A percentile compares a stretch with the other conserved stretches of the same genome.
phyloP scores from a whole-genome alignment of 768 basidiomycete species.

The Hygrophoropsis aurantiaca region DNA sequence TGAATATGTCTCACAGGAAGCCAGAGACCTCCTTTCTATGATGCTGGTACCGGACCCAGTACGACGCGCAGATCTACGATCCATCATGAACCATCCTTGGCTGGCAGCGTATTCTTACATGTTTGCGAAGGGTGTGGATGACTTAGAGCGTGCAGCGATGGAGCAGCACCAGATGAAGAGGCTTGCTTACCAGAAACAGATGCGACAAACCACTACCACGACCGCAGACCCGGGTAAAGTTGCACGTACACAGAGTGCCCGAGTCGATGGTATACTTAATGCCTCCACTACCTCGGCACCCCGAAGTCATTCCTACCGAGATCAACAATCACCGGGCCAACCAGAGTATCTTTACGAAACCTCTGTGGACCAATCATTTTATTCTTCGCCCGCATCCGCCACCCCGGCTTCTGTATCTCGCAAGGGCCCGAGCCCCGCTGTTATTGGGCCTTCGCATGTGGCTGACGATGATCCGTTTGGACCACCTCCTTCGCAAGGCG shows the following conservation, averaged over 20 bases:
- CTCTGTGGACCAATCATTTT: constrained; percentile 55
- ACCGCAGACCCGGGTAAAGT: constrained; percentile 30
- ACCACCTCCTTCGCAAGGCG: constrained; percentile 33
- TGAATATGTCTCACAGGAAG: constrained; percentile 86
- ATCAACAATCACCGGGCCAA: constrained; percentile 44
- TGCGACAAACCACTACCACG: constrained; percentile 53
- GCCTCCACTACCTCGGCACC: constrained; percentile 33
- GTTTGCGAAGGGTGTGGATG: constrained; percentile 72
- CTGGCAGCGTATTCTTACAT: constrained; percentile 46
- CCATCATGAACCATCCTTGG: constrained; percentile 91
- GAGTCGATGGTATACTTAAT: constrained; percentile 45
- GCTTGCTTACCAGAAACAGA: constrained; percentile 77
- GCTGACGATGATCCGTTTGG: constrained; percentile 78
- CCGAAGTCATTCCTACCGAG: constrained; percentile 47
- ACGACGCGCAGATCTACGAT: constrained; percentile 69
- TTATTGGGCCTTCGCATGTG: constrained; percentile 41
- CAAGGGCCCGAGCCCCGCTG: constrained; percentile 38
- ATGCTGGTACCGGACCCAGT: constrained; percentile 96
- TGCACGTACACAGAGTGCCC: constrained; percentile 54
- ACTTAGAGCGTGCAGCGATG: constrained; percentile 78
- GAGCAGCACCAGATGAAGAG: constrained; percentile 85
- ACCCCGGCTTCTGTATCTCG: constrained; percentile 38
- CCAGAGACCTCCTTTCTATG: constrained; percentile 77
- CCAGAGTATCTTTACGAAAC: constrained; percentile 79
- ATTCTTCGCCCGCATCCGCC: constrained; percentile 35